Base-by-base conservation (phyloP, 2,329 filamentous ascomycete species). In the Aureobasidium namibiae region DNA sequence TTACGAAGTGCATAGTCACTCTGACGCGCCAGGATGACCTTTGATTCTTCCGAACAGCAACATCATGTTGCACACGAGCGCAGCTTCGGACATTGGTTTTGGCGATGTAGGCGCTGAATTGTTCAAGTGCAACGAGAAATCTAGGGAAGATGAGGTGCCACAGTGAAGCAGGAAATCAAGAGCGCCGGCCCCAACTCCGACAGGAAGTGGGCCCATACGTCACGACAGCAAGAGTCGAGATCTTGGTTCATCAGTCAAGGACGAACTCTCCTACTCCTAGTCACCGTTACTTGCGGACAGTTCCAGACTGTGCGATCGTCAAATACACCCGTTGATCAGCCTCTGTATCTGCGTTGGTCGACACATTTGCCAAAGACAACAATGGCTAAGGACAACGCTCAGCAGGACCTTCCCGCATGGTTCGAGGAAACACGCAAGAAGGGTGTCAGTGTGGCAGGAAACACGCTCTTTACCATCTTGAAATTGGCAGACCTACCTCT, bases 401-500 rank as follows among this genome's bases (percentile, higher is more conserved):
- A 48, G n/a, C 21, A 57, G 29, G 42, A 57, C 31, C 54, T 63
- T 31, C 54, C 41, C 34, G 34, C 56, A 5, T 64, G 63, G 63
- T 64, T 59, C 33, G 38, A 44, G 33, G 59, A 61, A n/a, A 61
- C 62, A 1, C 60, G 63, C 29, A 53, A 14, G 24, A 63, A 60
- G 60, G 60, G 38, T 1, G 11, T 41, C 5, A 54, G 56, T 14
- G 42, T 18, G 3, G 31, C 57, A 29, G 63, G 63, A n/a, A 66
- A 65, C 14, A 23, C 61, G 2, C 56, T 60, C 8, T 67, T 65
- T 42, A 59, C 60, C 3, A 49, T 58, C 9, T 46, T 66, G 1
- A 61, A 65, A 29, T 16, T 62, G 16, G 38, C 63, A 16, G 65
- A 67, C 14, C 26, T 67, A 4, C 61, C 63, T 16, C 36, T 67